phyloP scores from a whole-genome alignment of 306 rosid species.

The Coriaria nepalensis region DNA sequence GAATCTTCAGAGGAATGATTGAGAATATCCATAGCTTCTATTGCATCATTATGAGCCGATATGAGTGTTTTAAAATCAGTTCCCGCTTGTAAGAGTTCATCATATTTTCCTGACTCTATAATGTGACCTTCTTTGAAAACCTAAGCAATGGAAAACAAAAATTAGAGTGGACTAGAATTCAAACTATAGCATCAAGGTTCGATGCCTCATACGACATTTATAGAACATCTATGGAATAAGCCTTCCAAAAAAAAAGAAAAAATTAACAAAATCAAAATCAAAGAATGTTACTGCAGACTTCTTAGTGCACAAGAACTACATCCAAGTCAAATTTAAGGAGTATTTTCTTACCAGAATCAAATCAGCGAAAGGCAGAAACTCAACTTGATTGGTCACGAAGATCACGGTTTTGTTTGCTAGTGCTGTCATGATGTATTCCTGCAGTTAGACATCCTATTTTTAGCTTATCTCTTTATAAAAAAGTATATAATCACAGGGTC shows the following conservation, averaged over 20 bases:
- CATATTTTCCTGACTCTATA: slow-evolving; percentile 93
- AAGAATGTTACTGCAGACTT: slow-evolving; percentile 8
- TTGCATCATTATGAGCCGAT: slow-evolving; percentile 95
- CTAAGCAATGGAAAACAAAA: slow-evolving; percentile 30
- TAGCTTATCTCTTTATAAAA: background rate
- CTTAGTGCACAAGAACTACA: slow-evolving; percentile 11
- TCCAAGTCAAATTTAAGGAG: slow-evolving; percentile 9
- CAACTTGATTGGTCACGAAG: slow-evolving; percentile 98
- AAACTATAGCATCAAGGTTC: slow-evolving; percentile 7
- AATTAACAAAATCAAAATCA: background rate
- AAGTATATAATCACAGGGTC: slow-evolving; percentile 8
- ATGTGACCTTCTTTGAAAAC: slow-evolving; percentile 84
- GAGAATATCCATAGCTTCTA: slow-evolving; percentile 97
- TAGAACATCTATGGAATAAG: slow-evolving; percentile 2
- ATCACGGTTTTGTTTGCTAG: slow-evolving; percentile 75
- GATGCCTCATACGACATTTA: background rate
- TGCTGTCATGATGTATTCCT: slow-evolving; percentile 93
- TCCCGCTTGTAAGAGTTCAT: slow-evolving; percentile 91
- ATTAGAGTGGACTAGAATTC: slow-evolving; percentile 5
- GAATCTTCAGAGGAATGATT: slow-evolving; percentile 81
- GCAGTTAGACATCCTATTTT: slow-evolving; percentile 25
- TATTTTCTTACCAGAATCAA: slow-evolving; percentile 69
- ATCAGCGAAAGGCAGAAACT: slow-evolving; percentile 88
- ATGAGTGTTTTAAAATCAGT: slow-evolving; percentile 87
- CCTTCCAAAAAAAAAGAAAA: background rate